phyloP scores from a whole-genome alignment of 2,329 filamentous ascomycete genomes.

The Emericellopsis cladophorae region DNA sequence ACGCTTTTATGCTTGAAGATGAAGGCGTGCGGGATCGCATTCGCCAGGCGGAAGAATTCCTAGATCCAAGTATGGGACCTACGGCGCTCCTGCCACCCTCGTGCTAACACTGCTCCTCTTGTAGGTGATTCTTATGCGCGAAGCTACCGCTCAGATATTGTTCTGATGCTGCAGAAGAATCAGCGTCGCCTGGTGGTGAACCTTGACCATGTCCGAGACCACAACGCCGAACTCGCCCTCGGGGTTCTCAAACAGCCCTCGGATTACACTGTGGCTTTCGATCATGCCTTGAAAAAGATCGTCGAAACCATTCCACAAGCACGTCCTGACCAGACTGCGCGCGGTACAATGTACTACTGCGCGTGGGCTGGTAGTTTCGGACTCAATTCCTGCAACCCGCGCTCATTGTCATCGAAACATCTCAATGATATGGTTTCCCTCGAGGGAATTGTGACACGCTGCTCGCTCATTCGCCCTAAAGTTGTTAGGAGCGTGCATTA shows the following conservation, averaged over 20 bases:
- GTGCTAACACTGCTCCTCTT: background rate
- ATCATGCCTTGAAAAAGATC: slow-evolving; percentile 79
- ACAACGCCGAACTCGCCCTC: slow-evolving; percentile 69
- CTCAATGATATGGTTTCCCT: slow-evolving; percentile 96
- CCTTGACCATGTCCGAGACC: slow-evolving; percentile 82
- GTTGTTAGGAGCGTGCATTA: slow-evolving; percentile 98
- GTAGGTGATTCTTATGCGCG: slow-evolving; percentile 40
- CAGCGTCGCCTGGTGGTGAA: slow-evolving; percentile 56
- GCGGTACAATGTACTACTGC: slow-evolving; percentile 85
- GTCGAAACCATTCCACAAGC: slow-evolving; percentile 68
- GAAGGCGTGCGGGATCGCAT: slow-evolving; percentile 75
- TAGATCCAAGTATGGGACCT: slow-evolving; percentile 63
- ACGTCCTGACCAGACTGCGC: slow-evolving; percentile 60
- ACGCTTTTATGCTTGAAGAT: slow-evolving; percentile 65
- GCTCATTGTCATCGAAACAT: slow-evolving; percentile 77
- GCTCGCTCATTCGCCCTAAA: slow-evolving; percentile 89
- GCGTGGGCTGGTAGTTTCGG: slow-evolving; percentile 96
- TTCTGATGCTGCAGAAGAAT: slow-evolving; percentile 59
- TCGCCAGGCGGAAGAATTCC: slow-evolving; percentile 79
- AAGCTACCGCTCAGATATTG: slow-evolving; percentile 84
- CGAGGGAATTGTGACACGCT: slow-evolving; percentile 94
- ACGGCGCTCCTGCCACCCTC: background rate
- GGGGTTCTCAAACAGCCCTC: slow-evolving; percentile 76
- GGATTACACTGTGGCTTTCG: slow-evolving; percentile 79
- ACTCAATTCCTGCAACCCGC: slow-evolving; percentile 85